Base-by-base conservation (phyloP, 768 basidiomycete species). In the Boletus tylopilopsis region DNA sequence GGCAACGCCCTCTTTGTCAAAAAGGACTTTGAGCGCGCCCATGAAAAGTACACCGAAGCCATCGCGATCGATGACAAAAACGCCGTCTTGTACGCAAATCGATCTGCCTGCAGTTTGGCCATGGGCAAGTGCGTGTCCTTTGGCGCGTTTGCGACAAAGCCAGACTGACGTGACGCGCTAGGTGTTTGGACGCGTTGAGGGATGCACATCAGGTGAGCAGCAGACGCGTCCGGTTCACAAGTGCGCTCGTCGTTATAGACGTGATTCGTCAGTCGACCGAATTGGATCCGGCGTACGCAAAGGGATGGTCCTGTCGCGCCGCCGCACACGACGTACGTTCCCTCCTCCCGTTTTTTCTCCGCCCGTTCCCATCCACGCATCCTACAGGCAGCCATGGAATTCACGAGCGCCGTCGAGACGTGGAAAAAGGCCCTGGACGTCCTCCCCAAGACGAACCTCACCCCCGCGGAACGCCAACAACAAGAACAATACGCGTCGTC, bases 11-110 rank as follows among this genome's bases (percentile, higher is more conserved):
- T 40, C 6, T 51, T 53, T 3, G 18, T 16, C 6, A 29, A 39
- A 23, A 50, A 43, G 25, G 30, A 30, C 6, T 34, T 40, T 34
- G 32, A 8, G 2, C n/a, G 6, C 13, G 49, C 52, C 3, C 12
- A 45, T 22, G 49, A 44, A 11, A 45, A 30, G 49, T 41, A 53
- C 29, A 29, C 35, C n/a, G 35, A 39, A 13, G 53, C 44, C n/a
- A 45, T 42, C 33, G 44, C 34, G 34, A 19, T 46, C 35, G 44
- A 46, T 33, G 44, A 13, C 19, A 22, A 19, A 32, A 53, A 36
- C 3, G 43, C 38, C 11, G 34, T 45, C 15, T 8, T 51, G 40
- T 42, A 45, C 8, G 38, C 43, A 11, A 51, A 45, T 12, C 33
- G 42, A 6, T 53, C 37, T 18, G 33, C 33, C 6, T 45, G 51